Conservation (phyloP, 768 basidiomycete species). For the Rhodotorula diobovata region DNA sequence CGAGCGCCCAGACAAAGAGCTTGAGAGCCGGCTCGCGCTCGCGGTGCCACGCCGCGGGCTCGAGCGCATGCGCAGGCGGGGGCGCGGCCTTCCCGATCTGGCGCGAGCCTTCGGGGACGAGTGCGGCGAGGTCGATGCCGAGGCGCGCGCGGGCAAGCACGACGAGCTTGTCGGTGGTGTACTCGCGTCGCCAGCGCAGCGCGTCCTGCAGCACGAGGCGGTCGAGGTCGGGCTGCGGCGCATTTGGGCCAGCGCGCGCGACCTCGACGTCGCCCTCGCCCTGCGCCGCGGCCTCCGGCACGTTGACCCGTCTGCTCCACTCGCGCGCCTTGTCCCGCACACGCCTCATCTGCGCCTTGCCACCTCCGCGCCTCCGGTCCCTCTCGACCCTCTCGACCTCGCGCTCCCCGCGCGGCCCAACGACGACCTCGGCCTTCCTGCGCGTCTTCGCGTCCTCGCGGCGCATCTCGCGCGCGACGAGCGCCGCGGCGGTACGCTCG, state of each 20-base stretch:
- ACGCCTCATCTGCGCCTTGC: not conserved
- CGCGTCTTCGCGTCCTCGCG: slow-evolving; percentile 8
- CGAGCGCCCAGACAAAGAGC: slow-evolving; percentile 3
- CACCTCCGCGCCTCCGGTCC: not conserved
- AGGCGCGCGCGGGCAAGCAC: not conserved
- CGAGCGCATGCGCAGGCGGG: not conserved
- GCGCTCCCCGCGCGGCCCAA: not conserved
- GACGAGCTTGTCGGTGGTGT: not conserved
- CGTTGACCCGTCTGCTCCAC: not conserved
- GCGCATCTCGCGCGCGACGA: slow-evolving; percentile 11
- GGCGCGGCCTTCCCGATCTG: not conserved
- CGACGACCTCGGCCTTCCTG: too few relatives aligned
- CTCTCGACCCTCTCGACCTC: not conserved
- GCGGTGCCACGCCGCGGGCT: too few relatives aligned
- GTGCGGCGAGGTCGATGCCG: slow-evolving; percentile 16
- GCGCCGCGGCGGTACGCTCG: slow-evolving; percentile 1
- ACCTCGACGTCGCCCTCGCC: not conserved
- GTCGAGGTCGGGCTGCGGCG: not conserved
- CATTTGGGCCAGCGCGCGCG: too few relatives aligned
- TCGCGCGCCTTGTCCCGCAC: slow-evolving; percentile 1
- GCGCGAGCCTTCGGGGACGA: not conserved
- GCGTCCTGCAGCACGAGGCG: slow-evolving; percentile 9
- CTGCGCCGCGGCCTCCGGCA: not conserved
- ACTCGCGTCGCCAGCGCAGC: slow-evolving; percentile 2
- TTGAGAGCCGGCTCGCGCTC: not conserved